phyloP scores from a whole-genome alignment of 345 rosid species.

The Noccaea caerulescens region DNA sequence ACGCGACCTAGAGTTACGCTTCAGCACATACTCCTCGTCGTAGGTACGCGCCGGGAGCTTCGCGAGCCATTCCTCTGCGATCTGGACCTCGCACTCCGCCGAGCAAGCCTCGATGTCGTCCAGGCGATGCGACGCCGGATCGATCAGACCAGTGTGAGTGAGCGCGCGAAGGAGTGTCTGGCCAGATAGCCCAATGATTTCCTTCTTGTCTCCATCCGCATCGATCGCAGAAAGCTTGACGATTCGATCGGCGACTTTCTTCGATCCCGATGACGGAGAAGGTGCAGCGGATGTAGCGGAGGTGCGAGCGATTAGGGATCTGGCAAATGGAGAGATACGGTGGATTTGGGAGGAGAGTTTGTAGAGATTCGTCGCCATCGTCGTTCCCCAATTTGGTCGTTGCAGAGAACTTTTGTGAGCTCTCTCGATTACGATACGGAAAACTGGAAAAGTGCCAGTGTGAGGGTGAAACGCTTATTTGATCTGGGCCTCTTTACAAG shows the following conservation, averaged over 20 bases:
- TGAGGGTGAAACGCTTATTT: background rate
- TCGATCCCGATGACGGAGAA: slow-evolving; percentile 51
- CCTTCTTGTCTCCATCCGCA: slow-evolving; percentile 69
- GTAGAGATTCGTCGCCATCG: slow-evolving; percentile 54
- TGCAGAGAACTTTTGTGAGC: background rate
- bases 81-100: slow-evolving; percentile 96
- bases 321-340: slow-evolving; percentile 56
- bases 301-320: slow-evolving; percentile 48
- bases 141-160: slow-evolving; percentile 73
- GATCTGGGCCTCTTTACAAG: slow-evolving; percentile 13
- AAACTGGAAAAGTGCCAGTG: slow-evolving; percentile 1
- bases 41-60: slow-evolving; percentile 83
- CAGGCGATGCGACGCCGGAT: slow-evolving; percentile 87
- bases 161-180: slow-evolving; percentile 88
- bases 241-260: slow-evolving; percentile 86
- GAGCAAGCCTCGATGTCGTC: slow-evolving; percentile 99
- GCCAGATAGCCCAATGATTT: slow-evolving; percentile 78
- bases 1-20: slow-evolving; percentile 80
- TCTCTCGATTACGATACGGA: slow-evolving; percentile 1
- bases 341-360: slow-evolving; percentile 65
- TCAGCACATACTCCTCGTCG: slow-evolving; percentile 94
- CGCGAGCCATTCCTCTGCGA: slow-evolving; percentile 95
- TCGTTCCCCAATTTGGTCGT: slow-evolving; percentile 47
- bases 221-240: slow-evolving; percentile 91
- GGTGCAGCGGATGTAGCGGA: slow-evolving; percentile 45